Conservation (phyloP, 495 filamentous ascomycete species). For the Penicillium manginii region DNA sequence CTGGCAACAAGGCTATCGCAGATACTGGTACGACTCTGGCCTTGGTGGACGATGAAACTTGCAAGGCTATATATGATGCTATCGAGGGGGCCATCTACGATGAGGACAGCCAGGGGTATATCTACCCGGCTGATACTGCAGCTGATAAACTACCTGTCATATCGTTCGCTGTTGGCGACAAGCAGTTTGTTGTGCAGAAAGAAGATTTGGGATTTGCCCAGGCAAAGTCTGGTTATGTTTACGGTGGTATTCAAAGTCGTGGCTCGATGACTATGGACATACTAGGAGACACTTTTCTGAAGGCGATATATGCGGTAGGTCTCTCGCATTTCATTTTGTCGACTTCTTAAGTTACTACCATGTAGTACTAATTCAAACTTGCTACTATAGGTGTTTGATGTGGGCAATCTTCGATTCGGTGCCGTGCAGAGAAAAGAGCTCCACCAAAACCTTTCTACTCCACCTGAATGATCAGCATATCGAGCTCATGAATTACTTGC, state of each 20-base stretch:
- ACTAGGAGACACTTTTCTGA: constrained; percentile 73
- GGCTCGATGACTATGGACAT: constrained; percentile 72
- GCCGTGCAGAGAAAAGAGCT: constrained; percentile 66
- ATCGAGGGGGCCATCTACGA: constrained; percentile 73
- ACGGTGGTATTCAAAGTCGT: constrained; percentile 76
- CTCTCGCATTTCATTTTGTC: neutral
- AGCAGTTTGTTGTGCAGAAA: constrained; percentile 70
- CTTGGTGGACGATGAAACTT: constrained; percentile 67
- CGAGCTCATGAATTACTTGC: too few species aligned
- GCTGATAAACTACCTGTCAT: constrained; percentile 65
- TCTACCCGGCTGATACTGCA: constrained; percentile 63
- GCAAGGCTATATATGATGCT: constrained; percentile 68
- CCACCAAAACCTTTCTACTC: constrained; percentile 49
- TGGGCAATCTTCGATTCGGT: constrained; percentile 72
- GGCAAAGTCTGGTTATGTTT: constrained; percentile 62
- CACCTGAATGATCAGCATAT: constrained; percentile 11
- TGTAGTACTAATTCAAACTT: neutral
- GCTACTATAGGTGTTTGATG: constrained; percentile 67
- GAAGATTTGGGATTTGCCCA: constrained; percentile 69
- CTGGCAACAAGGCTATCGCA: constrained; percentile 76
- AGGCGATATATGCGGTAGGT: constrained; percentile 75
- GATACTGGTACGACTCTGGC: constrained; percentile 80
- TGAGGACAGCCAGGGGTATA: constrained; percentile 65
- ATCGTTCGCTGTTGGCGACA: constrained; percentile 68
- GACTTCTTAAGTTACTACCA: neutral